Percentiles rank a stretch among this genome's conserved stretches.
These are phyloP conservation scores for Boletus fagicola DNA, from an alignment of 768 basidiomycete genomes.

Conservation along the genomic window DNA sequence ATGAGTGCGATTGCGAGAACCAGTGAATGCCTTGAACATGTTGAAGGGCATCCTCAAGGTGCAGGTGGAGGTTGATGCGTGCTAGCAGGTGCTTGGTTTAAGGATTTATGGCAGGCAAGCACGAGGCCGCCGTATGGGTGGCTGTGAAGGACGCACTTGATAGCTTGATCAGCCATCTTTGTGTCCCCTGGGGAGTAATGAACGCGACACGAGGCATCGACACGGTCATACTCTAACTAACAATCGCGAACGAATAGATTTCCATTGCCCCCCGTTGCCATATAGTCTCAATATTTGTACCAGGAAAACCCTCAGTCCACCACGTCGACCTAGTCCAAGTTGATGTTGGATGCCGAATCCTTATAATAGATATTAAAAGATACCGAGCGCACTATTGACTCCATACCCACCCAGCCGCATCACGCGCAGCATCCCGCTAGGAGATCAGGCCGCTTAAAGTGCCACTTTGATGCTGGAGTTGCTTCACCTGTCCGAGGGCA, in stretches of 20 bases:
- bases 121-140: constrained; percentile 34
- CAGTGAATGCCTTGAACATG: constrained; percentile 36
- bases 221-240: not conserved
- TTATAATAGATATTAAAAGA: not conserved
- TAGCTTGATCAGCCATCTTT: constrained; percentile 5
- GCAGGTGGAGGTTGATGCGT: constrained; percentile 12
- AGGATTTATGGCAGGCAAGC: constrained; percentile 30
- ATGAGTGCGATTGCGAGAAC: constrained; percentile 33
- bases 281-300: not conserved
- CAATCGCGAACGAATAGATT: not conserved
- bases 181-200: not conserved
- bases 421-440: constrained; percentile 12
- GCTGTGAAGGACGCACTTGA: constrained; percentile 26
- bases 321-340: not conserved
- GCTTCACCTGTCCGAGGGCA: constrained; percentile 58
- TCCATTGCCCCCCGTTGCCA: not conserved
- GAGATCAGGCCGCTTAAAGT: constrained; percentile 12
- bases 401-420: constrained; percentile 7
- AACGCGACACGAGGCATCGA: constrained; percentile 7
- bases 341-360: not conserved
- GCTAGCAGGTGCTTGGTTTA: constrained; percentile 4
- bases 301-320: constrained; percentile 1
- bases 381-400: not conserved
- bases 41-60: constrained; percentile 36
- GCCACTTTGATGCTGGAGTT: constrained; percentile 45